Evolutionary conservation across 352 stramenopile genomes (phyloP).

Genomic region (Blastocystis hominis): DNA sequence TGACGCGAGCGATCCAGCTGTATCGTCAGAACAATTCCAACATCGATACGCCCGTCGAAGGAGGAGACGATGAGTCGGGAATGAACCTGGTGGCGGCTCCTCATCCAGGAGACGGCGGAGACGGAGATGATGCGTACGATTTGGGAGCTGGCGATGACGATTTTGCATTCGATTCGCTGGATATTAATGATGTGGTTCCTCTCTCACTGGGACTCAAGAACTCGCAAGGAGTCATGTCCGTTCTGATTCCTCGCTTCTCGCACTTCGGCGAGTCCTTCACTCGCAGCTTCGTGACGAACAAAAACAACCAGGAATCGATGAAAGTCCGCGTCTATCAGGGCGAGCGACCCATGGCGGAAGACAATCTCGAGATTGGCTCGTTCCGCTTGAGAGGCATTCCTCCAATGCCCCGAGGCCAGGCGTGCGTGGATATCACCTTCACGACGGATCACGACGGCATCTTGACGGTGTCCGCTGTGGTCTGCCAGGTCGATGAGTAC

Average conservation of each 20-base stretch:
- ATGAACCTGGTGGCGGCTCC: background rate
- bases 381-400: conserved; percentile 79
- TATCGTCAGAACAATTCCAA: conserved; percentile 58
- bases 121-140: background rate
- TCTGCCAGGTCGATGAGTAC: background rate
- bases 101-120: background rate
- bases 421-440: conserved; percentile 82
- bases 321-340: conserved; percentile 84
- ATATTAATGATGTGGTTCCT: conserved; percentile 84
- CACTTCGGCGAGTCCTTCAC: conserved; percentile 64
- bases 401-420: conserved; percentile 75
- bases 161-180: conserved; percentile 63
- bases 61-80: background rate
- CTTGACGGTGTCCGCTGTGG: conserved; percentile 60
- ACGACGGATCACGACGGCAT: conserved; percentile 72
- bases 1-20: conserved; percentile 42
- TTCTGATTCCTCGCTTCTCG: conserved; percentile 79
- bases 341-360: conserved; percentile 79
- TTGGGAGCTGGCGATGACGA: background rate
- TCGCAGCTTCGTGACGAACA: conserved; percentile 78
- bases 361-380: conserved; percentile 82
- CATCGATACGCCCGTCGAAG: conserved; percentile 62
- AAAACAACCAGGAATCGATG: conserved; percentile 78
- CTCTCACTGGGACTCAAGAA: conserved; percentile 80
- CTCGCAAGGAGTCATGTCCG: conserved; percentile 78